These are phyloP conservation scores for Arachis stenosperma DNA, from an alignment of 306 rosid species.

Conservation along the genomic window DNA sequence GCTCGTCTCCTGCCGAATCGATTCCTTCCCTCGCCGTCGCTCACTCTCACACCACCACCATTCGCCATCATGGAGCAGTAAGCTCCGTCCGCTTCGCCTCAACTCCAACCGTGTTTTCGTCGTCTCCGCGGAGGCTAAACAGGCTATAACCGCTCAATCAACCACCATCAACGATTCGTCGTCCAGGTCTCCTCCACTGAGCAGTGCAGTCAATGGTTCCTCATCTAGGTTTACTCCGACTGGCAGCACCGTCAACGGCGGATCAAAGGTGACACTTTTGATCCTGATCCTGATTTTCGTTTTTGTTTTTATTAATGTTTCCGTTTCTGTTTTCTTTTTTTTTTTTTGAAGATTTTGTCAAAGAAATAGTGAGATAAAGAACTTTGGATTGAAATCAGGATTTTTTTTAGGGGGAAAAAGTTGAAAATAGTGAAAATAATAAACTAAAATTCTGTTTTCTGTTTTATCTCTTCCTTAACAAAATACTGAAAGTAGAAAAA, in stretches of 20 bases:
- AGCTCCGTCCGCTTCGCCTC: constrained; percentile 46
- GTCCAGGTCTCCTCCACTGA: constrained; percentile 57
- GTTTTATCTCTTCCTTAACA: no score
- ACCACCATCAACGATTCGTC: constrained; percentile 53
- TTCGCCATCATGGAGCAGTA: constrained; percentile 18
- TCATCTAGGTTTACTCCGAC: constrained; percentile 57
- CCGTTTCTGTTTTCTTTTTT: neutral
- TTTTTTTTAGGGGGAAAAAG: no score
- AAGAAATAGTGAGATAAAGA: no score
- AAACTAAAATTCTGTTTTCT: no score
- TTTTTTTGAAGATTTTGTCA: neutral
- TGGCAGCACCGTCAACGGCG: constrained; percentile 61
- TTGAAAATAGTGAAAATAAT: no score
- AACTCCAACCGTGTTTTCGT: constrained; percentile 59
- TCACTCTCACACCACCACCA: constrained; percentile 38
- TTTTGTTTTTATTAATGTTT: neutral
- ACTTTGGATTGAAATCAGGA: no score
- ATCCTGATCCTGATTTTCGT: neutral
- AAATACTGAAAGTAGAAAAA: neutral
- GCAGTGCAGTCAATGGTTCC: constrained; percentile 57
- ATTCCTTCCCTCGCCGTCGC: constrained; percentile 48
- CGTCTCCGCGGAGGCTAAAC: constrained; percentile 73
- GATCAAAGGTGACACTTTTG: constrained; percentile 58
- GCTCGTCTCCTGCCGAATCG: constrained; percentile 66
- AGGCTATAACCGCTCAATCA: constrained; percentile 36